Evolutionary conservation across 1,139 yeast species (phyloP), one percentile per base, ranked within the genome.

Genomic region (Pichia terricola): DNA sequence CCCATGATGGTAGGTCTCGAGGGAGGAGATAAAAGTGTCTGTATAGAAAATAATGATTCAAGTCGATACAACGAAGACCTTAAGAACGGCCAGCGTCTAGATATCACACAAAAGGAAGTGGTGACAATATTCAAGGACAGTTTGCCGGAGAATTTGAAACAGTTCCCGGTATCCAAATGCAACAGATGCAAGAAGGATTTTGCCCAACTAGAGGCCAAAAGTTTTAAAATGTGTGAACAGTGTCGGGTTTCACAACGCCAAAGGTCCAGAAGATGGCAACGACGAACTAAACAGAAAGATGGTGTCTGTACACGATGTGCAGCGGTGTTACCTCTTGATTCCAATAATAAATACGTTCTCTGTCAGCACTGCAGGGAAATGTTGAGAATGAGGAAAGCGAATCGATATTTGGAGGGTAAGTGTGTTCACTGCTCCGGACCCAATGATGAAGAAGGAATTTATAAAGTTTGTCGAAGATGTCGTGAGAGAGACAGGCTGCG

Each of bases 381-480:
- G 42, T 63, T 79, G 38, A 65, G 84, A 46, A 65, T 71, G 4
- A 63, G 79, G 41, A 79, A 79, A 53, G 77, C 78, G 0, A 69
- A 67, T 48, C 63, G 86, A 36, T 81, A 77, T 6, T 77, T 78
- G 10, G 73, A 71, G 52, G 85, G 86, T 0, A 72, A 72, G 53
- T 79, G 86, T 62, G 81, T 79, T 7, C 85, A 79, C 55, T 79
- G 86, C 52, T 68, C 79, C 2, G 83, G 83, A 1, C 79, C 81
- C 3, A 66, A 77, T 40, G 44, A 44, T n/a, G 60, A 49, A 40
- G 46, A 44, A 16, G 67, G 70, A 5, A 66, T 65, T 43, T 79
- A 65, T 58, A 78, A 78, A 55, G 85, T 79, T 9, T 79, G 86
- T 55, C 67, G 69, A 48, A 64, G 83, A 51, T 79, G 86, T 58